Percentiles rank a stretch among this genome's conserved stretches.
Conservation (phyloP, 257 asterid genomes). For the Scutellaria minor region DNA sequence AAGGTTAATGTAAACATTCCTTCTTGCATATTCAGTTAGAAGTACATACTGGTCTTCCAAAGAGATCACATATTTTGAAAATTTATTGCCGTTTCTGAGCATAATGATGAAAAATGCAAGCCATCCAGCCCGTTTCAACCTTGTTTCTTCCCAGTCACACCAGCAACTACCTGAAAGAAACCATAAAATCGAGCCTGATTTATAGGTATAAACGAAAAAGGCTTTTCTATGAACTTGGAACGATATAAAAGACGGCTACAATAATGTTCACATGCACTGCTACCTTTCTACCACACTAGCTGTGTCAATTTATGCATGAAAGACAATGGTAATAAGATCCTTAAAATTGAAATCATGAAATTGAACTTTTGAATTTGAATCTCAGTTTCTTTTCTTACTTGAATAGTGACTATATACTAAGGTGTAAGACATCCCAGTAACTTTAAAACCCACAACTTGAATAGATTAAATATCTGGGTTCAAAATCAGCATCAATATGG, state of each 20-base stretch:
- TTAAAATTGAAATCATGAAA: neutral
- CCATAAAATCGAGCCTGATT: slow-evolving; percentile 24
- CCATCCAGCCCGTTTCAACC: slow-evolving; percentile 29
- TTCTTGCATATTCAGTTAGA: slow-evolving; percentile 27
- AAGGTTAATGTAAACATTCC: slow-evolving; percentile 23
- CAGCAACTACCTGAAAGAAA: slow-evolving; percentile 77
- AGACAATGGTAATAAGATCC: neutral
- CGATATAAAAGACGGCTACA: neutral
- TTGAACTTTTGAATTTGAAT: neutral
- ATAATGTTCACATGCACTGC: neutral
- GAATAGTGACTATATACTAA: neutral
- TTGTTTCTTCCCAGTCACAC: slow-evolving; percentile 74
- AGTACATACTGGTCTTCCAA: neutral
- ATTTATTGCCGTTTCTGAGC: slow-evolving; percentile 37
- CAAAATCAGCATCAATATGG: neutral
- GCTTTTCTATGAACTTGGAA: slow-evolving; percentile 1
- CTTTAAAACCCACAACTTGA: neutral
- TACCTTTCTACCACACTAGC: neutral
- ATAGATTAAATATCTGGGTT: slow-evolving; percentile 2
- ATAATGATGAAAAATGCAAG: slow-evolving; percentile 5
- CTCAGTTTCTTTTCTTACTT: neutral
- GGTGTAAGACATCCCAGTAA: neutral
- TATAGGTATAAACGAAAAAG: neutral
- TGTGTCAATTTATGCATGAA: neutral
- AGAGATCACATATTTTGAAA: slow-evolving; percentile 5